Conservation (phyloP, 768 basidiomycete species). For the Steccherinum ochraceum region DNA sequence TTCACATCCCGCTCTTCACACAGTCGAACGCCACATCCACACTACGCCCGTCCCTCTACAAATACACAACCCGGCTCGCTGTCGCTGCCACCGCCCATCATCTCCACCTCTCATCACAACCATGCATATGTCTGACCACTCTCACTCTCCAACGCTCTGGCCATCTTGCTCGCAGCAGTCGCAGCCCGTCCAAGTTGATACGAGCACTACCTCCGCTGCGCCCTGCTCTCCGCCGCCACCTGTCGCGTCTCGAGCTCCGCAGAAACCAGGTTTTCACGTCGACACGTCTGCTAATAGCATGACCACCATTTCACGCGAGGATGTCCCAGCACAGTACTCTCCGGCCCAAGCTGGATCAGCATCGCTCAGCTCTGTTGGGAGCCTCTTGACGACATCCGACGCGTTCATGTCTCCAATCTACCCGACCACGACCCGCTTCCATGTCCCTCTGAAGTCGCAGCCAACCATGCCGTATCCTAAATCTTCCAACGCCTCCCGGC, state of each 20-base stretch:
- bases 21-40: too few species aligned
- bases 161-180: too few species aligned
- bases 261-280: constrained; percentile 4
- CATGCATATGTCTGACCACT: too few species aligned
- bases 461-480: neutral
- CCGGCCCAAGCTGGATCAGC: neutral
- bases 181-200: neutral
- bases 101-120: too few species aligned
- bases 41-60: too few species aligned
- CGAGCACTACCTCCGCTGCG: neutral
- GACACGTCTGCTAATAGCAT: neutral
- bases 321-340: too few species aligned
- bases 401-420: neutral
- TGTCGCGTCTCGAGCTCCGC: neutral
- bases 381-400: neutral
- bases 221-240: neutral
- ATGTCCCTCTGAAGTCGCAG: neutral
- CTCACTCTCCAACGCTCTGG: too few species aligned
- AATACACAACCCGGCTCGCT: too few species aligned
- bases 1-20: too few species aligned
- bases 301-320: too few species aligned
- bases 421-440: neutral
- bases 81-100: too few species aligned
- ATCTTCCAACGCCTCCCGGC: neutral
- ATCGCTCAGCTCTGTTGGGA: neutral